Conservation (phyloP, 345 rosid species). For the Citrus reticulata region DNA sequence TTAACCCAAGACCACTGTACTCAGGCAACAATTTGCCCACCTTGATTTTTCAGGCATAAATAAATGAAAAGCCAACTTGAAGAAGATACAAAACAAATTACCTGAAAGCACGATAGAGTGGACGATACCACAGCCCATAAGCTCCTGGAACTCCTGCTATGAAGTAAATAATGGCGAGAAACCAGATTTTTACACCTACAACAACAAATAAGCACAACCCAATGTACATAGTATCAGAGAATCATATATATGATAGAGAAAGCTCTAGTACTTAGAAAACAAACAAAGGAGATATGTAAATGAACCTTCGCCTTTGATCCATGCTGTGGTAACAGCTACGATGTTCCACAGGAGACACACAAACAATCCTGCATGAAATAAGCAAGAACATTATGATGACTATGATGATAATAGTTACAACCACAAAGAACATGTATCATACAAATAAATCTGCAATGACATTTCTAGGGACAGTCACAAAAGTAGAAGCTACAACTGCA, state of each 20-base stretch:
- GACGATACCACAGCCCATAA: slow-evolving; percentile 93
- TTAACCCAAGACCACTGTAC: not conserved
- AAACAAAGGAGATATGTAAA: slow-evolving; percentile 6
- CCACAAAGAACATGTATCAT: not conserved
- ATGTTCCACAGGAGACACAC: slow-evolving; percentile 86
- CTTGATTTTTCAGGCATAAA: not conserved
- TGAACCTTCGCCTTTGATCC: slow-evolving; percentile 85
- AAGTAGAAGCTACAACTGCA: not conserved
- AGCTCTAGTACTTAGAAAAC: not conserved
- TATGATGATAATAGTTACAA: not conserved
- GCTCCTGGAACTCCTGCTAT: slow-evolving; percentile 91
- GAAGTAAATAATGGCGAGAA: slow-evolving; percentile 91
- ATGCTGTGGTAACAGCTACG: slow-evolving; percentile 71
- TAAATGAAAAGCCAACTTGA: not conserved
- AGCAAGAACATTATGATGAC: not conserved
- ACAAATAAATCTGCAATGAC: not conserved
- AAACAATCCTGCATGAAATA: slow-evolving; percentile 60
- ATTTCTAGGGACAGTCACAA: not conserved
- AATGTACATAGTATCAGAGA: not conserved
- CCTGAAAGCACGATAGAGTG: slow-evolving; percentile 94
- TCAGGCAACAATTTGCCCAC: not conserved
- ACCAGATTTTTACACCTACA: slow-evolving; percentile 90
- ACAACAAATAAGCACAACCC: slow-evolving; percentile 2
- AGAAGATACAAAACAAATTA: slow-evolving; percentile 13
- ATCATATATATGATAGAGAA: not conserved